Conservation (phyloP, 768 basidiomycete genomes). For the Cantharellus cinnabarinus region DNA sequence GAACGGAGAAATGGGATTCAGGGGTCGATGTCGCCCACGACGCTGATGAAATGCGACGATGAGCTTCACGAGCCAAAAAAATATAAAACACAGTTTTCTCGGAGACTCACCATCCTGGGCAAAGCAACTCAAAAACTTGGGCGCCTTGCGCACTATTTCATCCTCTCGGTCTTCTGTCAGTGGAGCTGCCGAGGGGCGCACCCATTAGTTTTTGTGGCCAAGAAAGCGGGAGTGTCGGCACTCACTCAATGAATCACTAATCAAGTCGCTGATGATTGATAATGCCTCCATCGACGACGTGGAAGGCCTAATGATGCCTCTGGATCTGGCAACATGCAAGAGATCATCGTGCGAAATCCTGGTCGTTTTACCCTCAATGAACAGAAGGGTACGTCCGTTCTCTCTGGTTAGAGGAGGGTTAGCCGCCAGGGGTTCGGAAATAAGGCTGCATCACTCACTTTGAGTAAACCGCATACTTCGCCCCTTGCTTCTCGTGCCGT, state of each 20-base stretch:
- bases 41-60: too few species aligned
- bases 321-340: background rate
- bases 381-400: background rate
- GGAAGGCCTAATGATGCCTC: background rate
- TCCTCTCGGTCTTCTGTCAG: too few species aligned
- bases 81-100: too few species aligned
- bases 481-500: background rate
- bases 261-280: background rate
- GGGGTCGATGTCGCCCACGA: too few species aligned
- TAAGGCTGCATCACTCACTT: too few species aligned
- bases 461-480: background rate
- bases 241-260: background rate
- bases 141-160: conserved; percentile 4
- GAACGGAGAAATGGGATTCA: too few species aligned
- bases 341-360: background rate
- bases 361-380: background rate
- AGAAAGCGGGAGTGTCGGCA: too few species aligned
- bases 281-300: background rate
- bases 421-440: too few species aligned
- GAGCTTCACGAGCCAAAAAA: too few species aligned
- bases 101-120: too few species aligned
- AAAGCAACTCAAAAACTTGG: conserved; percentile 8
- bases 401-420: background rate
- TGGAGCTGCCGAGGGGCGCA: too few species aligned
- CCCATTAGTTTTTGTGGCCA: too few species aligned